Base-by-base conservation (phyloP, 192 early-diverging fungal species). In the Umbelopsis isabellina region DNA sequence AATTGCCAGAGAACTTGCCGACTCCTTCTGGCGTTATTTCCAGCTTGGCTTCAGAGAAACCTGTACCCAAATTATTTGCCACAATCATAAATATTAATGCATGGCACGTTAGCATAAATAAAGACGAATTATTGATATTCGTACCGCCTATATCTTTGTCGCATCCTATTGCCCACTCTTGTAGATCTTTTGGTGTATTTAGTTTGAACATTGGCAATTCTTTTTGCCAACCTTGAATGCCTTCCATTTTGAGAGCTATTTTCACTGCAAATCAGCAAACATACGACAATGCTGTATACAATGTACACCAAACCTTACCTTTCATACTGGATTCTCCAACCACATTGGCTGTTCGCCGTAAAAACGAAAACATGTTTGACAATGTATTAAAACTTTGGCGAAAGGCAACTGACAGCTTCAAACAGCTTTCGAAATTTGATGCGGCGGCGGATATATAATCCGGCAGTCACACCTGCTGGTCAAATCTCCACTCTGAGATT, bases 121-220 rank as follows among this genome's bases (percentile, higher is more conserved):
- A 15, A 12, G 16, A 0, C 1, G 2, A 27, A 0, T 27, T 16
- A n/a, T 27, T 35, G 2, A 30, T 12, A 15, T 27, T 33, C 27
- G 12, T 81, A 66, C 86, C 88, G 22, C 95, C 95, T 83, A 98
- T 93, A 77, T 98, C 95, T 61, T 90, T 89, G 80, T 98, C 97
- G 2, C 90, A 92, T 0, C 97, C 97, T 25, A 94, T 84, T 15
- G 88, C 75, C 93, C 94, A 98, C 22, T 80, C 66, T 46, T 90
- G 71, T 37, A 98, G 68, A 72, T 91, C 90, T 35, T 86, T 81
- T 33, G 86, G 80, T 8, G 70, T 74, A 37, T 87, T 87, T 44
- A 95, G 77, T 4, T 82, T 69, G n/a, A 85, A 86, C 82, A 98
- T 86, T 10, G 86, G 83, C 65, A 90, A 74, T 66, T 93, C 91